Evolutionary conservation across 768 basidiomycete species (phyloP).

Genomic region (Hydnomerulius pinastri): DNA sequence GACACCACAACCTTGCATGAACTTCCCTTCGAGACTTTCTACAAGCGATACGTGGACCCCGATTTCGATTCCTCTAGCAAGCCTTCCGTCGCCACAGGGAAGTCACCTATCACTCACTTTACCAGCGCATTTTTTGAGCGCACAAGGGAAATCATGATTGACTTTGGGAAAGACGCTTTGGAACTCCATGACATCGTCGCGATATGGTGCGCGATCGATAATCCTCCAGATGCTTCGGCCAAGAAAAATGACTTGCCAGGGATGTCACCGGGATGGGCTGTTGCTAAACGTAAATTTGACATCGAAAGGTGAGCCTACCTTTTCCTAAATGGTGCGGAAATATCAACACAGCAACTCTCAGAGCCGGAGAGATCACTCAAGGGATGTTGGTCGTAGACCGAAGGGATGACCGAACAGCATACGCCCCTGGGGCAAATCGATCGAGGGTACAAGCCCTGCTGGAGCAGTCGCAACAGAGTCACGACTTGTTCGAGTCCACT

Average conservation of each 20-base stretch:
- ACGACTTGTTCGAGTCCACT: conserved; percentile 47
- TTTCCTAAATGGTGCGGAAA: neutral
- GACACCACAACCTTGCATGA: conserved; percentile 84
- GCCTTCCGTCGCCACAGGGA: conserved; percentile 50
- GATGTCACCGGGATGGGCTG: conserved; percentile 58
- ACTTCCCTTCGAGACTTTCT: conserved; percentile 70
- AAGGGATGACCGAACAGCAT: conserved; percentile 63
- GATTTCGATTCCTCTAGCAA: conserved; percentile 47
- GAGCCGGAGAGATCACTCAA: conserved; percentile 76
- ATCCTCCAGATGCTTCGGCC: conserved; percentile 50
- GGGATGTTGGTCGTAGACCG: conserved; percentile 89
- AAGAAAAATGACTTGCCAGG: conserved; percentile 20
- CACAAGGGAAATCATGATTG: conserved; percentile 73
- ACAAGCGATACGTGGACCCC: conserved; percentile 61
- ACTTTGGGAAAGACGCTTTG: conserved; percentile 81
- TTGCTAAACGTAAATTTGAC: conserved; percentile 54
- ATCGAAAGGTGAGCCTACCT: conserved; percentile 60
- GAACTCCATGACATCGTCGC: conserved; percentile 91
- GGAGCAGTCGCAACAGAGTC: conserved; percentile 35
- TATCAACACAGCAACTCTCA: conserved; percentile 22
- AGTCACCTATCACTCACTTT: conserved; percentile 70
- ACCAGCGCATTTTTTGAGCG: conserved; percentile 79
- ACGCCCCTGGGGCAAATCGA: conserved; percentile 66
- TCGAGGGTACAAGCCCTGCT: conserved; percentile 59
- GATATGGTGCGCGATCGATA: conserved; percentile 82